These are phyloP conservation scores for Fusarium protoensiforme DNA, from an alignment of 2,329 filamentous ascomycete species.

Conservation along the genomic window DNA sequence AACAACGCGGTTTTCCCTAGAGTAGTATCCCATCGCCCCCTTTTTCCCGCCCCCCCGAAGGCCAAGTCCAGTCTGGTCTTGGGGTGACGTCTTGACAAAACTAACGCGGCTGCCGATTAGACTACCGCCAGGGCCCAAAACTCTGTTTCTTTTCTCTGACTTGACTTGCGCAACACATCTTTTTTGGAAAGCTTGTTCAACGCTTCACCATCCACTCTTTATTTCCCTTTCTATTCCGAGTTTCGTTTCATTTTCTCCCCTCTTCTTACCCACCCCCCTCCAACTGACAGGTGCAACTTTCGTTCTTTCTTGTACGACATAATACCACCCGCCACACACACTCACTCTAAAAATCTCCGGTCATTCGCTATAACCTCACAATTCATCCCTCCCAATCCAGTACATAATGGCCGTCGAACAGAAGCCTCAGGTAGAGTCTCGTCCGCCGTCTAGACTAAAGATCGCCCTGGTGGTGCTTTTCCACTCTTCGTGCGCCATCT, in stretches of 20 bases:
- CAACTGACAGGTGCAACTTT: background rate
- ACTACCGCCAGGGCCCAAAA: background rate
- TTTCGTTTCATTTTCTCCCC: background rate
- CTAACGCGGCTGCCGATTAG: background rate
- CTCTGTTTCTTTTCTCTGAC: background rate
- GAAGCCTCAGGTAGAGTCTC: constrained; percentile 20
- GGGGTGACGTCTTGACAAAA: background rate
- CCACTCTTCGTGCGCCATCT: constrained; percentile 42
- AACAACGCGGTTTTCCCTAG: background rate
- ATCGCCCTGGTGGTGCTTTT: constrained; percentile 41
- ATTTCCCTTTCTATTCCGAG: background rate
- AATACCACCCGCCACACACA: background rate
- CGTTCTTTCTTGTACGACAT: background rate
- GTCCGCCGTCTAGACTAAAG: constrained; percentile 30
- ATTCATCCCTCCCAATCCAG: background rate
- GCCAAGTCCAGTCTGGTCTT: no score
- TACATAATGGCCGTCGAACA: constrained; percentile 32
- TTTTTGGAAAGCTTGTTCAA: background rate
- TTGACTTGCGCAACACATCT: no score
- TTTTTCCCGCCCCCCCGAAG: background rate
- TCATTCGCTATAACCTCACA: constrained; percentile 13
- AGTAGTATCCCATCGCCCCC: background rate
- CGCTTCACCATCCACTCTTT: background rate
- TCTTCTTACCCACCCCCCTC: background rate
- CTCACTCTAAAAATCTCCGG: background rate